These are phyloP conservation scores for Alternaria arborescens DNA, from an alignment of 2,329 filamentous ascomycete species.

Conservation along the genomic window DNA sequence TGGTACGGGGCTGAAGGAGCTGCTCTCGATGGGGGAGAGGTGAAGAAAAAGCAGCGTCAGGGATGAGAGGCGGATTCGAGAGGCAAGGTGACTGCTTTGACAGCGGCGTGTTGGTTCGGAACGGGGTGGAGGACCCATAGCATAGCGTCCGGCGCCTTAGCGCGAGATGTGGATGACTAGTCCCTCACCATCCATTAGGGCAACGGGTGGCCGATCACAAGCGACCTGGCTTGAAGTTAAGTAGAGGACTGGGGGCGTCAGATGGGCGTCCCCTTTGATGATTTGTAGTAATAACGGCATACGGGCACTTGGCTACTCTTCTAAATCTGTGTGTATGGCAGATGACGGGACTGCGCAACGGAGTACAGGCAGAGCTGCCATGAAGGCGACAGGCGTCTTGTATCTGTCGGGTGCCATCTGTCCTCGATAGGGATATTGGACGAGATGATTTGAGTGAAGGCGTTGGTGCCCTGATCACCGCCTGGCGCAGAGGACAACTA, in stretches of 20 bases:
- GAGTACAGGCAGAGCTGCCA: not conserved
- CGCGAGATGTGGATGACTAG: constrained; percentile 12
- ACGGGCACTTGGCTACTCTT: not conserved
- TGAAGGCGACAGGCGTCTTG: not conserved
- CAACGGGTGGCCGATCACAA: constrained; percentile 21
- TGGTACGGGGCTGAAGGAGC: not conserved
- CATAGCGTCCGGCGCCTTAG: constrained; percentile 15
- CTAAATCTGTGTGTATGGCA: not conserved
- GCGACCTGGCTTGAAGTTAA: constrained; percentile 1
- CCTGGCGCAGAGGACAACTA: constrained; percentile 6
- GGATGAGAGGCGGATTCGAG: constrained; percentile 3
- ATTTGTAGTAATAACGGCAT: not conserved
- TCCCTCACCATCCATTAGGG: constrained; percentile 17
- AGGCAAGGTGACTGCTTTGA: constrained; percentile 17
- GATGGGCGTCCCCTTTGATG: not conserved
- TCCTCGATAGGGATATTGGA: constrained; percentile 2
- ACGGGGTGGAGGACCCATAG: constrained; percentile 20
- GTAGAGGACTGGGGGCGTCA: not conserved
- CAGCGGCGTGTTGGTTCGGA: constrained; percentile 16
- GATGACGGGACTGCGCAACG: not conserved
- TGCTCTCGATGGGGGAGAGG: constrained; percentile 2
- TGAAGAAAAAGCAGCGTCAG: constrained; percentile 7
- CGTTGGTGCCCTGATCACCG: constrained; percentile 11
- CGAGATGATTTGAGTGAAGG: constrained; percentile 3
- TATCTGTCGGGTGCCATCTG: not conserved